A percentile compares a stretch with the other conserved stretches of the same genome.
phyloP scores from a whole-genome alignment of 2,329 filamentous ascomycete genomes.

The Microdochium trichocladiopsis region DNA sequence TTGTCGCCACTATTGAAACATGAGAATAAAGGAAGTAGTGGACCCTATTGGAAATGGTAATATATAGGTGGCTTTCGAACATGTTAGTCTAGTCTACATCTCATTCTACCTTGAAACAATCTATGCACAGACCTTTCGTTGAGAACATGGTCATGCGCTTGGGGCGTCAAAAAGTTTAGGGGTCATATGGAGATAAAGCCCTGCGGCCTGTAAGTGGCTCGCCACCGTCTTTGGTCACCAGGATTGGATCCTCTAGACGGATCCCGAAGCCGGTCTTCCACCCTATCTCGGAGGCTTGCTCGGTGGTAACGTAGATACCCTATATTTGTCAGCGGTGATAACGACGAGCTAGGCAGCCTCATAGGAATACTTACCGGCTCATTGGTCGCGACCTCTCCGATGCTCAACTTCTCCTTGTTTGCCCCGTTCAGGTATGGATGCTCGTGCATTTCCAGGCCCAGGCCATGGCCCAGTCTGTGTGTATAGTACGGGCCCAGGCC shows the following conservation, averaged over 20 bases:
- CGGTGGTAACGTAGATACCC: constrained; percentile 21
- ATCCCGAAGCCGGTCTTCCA: constrained; percentile 16
- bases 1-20: no score
- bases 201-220: constrained; percentile 17
- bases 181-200: constrained; percentile 18
- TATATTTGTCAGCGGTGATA: constrained; percentile 1
- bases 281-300: constrained; percentile 16
- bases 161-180: no score
- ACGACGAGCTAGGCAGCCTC: background rate
- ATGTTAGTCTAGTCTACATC: no score
- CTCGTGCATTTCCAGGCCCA: constrained; percentile 20
- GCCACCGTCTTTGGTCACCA: constrained; percentile 17
- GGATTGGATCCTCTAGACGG: constrained; percentile 18
- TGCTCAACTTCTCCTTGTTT: constrained; percentile 16
- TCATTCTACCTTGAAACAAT: no score
- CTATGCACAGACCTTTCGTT: no score
- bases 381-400: constrained; percentile 17
- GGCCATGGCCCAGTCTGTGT: constrained; percentile 18
- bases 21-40: no score
- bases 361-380: constrained; percentile 14
- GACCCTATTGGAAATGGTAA: no score
- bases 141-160: no score
- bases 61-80: no score
- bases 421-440: constrained; percentile 21
- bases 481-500: constrained; percentile 18